Base-by-base conservation (phyloP, 257 asterid species). In the Solanum gandarillasii region DNA sequence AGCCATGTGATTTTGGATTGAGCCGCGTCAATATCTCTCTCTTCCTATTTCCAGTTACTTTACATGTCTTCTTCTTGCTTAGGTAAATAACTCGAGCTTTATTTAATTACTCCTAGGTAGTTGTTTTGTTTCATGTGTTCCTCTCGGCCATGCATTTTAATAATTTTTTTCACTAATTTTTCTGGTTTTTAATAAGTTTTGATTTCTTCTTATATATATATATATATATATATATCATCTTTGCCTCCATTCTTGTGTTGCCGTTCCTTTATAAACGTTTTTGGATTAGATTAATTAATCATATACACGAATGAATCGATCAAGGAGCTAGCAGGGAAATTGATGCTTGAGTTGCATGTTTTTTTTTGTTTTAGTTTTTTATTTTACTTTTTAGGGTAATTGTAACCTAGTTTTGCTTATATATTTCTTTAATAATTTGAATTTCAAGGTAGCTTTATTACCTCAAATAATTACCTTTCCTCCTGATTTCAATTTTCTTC, bases 11-110 rank as follows among this genome's bases (percentile, higher is more conserved):
- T 39, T 85, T 85, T 70, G 7, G 76, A 85, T 85, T 85, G 87
- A 85, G 76, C 76, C 87, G 87, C 41, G 60, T 38, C 81, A 85
- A 67, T 85, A 85, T 85, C 87, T 67, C 39, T 84, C 78, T 85
- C 87, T 84, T 34, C 52, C 34, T 41, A 78, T 46, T 27, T 79
- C 25, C 18, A 46, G 3, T 43, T 25, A 25, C 36, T 41, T 41
- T 41, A 41, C 36, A 5, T 25, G 65, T 41, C 84, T 78, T 78
- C 25, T 41, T 39, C 36, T 25, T 27, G 38, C 4, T 41, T 8
- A 14, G 5, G 65, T 79, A 27, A 43, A 38, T 81, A 8, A 46
- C n/a, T 81, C 27, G 11, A 75, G 5, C 55, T 75, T 75, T 75
- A 75, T 73, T 34, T 73, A 9, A 73, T 35, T 72, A 18, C 25